Evolutionary conservation across 768 basidiomycete species (phyloP), one percentile per base, ranked within the genome.

Genomic region (Tricholoma sp.): DNA sequence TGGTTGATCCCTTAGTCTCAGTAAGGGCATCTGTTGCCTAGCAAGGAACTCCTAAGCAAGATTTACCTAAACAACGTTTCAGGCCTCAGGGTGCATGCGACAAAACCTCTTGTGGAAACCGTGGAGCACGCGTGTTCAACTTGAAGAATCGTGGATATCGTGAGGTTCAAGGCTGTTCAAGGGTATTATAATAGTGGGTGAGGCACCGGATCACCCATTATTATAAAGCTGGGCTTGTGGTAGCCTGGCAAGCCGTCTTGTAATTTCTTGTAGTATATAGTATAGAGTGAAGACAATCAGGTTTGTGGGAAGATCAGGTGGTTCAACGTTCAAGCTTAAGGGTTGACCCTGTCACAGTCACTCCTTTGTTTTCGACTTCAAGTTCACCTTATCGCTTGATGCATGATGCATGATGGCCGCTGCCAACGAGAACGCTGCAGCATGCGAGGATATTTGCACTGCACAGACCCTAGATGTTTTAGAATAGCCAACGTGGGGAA

Each of bases 361-460:
- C 29, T 28, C 9, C 5, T 34, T 34, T 1, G 13, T 34, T 24
- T 24, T 24, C 24, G 4, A 24, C n/a, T 12, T 24, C 18, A 15
- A 15, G 34, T 36, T 51, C 17, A 12, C 24, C 37, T 52, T 18
- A 17, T 37, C 50, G 24, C 50, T 36, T 39, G 24, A n/a, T 18
- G 41, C 34, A 34, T 52, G 41, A n/a, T n/a, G n/a, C n/a, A n/a
- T n/a, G n/a, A 34, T 52, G 51, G 31, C 36, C 20, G 24, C 11
- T 53, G 52, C 52, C 52, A 39, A 52, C 52, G 52, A 52, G 52
- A 37, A 28, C 42, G 31, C 28, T 24, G 52, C 37, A 53, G 52
- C 37, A 53, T 29, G 37, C 39, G 31, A 53, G 37, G 37, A 13
- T 20, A 28, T 53, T 42, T 29, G 31, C 42, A 41, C 52, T 11